phyloP scores from a whole-genome alignment of 805 yeast species.

The Groenewaldozyma tartarivorans region DNA sequence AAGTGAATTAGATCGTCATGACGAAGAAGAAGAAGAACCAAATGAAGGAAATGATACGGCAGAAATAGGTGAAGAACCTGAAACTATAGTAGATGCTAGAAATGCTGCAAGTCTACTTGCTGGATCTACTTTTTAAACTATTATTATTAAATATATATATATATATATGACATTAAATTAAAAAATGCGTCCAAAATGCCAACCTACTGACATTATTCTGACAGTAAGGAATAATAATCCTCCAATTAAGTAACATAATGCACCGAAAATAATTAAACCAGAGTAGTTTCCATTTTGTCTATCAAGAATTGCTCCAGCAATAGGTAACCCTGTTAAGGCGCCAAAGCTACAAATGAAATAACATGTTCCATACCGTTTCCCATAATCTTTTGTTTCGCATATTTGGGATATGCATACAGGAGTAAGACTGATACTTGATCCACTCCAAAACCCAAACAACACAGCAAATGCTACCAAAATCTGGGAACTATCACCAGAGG shows the following conservation, averaged over 20 bases:
- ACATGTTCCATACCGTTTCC: slow-evolving; percentile 58
- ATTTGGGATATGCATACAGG: slow-evolving; percentile 65
- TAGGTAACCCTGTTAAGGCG: slow-evolving; percentile 29
- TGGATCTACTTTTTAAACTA: slow-evolving; percentile 48
- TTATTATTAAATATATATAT: not conserved
- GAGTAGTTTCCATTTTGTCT: slow-evolving; percentile 19
- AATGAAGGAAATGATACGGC: slow-evolving; percentile 19
- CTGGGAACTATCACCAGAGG: slow-evolving; percentile 36
- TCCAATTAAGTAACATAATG: slow-evolving; percentile 22
- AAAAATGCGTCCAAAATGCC: too few relatives aligned
- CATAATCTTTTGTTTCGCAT: slow-evolving; percentile 54
- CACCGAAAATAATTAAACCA: slow-evolving; percentile 27
- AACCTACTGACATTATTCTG: slow-evolving; percentile 20
- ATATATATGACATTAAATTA: not conserved
- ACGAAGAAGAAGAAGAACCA: slow-evolving; percentile 15
- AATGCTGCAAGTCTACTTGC: slow-evolving; percentile 79
- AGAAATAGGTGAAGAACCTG: slow-evolving; percentile 19
- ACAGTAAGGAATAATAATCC: slow-evolving; percentile 20
- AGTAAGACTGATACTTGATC: slow-evolving; percentile 53
- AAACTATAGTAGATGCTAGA: slow-evolving; percentile 57
- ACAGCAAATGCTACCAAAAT: slow-evolving; percentile 45
- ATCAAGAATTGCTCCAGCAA: slow-evolving; percentile 25
- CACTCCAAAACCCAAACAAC: slow-evolving; percentile 47
- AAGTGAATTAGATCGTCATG: slow-evolving; percentile 1
- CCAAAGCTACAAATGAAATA: slow-evolving; percentile 38